Evolutionary conservation across 2,329 filamentous ascomycete species (phyloP).

Genomic region (Hymenoscyphus albidus): DNA sequence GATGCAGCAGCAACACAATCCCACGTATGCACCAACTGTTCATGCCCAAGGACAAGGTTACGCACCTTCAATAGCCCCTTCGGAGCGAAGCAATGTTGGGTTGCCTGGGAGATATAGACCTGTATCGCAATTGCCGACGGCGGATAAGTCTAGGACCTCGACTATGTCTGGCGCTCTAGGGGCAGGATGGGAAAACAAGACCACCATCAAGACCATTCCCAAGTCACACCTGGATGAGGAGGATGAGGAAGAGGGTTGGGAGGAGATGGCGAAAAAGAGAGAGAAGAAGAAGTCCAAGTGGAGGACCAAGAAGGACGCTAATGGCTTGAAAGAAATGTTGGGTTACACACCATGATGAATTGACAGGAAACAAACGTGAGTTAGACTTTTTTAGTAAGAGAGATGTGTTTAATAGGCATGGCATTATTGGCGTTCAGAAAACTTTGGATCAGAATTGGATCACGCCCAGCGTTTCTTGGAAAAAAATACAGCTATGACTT

Average conservation of each 20-base stretch:
- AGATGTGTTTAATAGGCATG: conserved; percentile 24
- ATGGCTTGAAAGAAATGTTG: conserved; percentile 34
- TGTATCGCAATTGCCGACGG: conserved; percentile 62
- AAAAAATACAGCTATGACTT: conserved; percentile 11
- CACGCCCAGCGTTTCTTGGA: conserved; percentile 10
- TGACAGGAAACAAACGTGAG: not conserved
- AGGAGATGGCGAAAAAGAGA: conserved; percentile 65
- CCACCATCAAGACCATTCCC: conserved; percentile 38
- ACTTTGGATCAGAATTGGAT: conserved; percentile 24
- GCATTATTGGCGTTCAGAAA: conserved; percentile 29
- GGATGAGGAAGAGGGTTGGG: conserved; percentile 66
- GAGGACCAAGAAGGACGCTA: conserved; percentile 53
- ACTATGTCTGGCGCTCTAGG: conserved; percentile 32
- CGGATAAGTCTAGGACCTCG: conserved; percentile 32
- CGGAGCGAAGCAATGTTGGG: conserved; percentile 90
- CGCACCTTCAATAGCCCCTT: conserved; percentile 87
- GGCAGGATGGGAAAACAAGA: conserved; percentile 27
- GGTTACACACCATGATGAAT: conserved; percentile 27
- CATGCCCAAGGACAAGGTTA: conserved; percentile 56
- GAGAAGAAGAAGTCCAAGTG: conserved; percentile 65
- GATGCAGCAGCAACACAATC: conserved; percentile 43
- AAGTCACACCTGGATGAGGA: conserved; percentile 51
- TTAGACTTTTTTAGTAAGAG: conserved; percentile 16
- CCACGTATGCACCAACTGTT: conserved; percentile 49
- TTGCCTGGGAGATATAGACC: conserved; percentile 87